A percentile compares a stretch with the other conserved stretches of the same genome.
Evolutionary conservation across 2,329 filamentous ascomycete species (phyloP).

Genomic region (Phialophora verrucosa): DNA sequence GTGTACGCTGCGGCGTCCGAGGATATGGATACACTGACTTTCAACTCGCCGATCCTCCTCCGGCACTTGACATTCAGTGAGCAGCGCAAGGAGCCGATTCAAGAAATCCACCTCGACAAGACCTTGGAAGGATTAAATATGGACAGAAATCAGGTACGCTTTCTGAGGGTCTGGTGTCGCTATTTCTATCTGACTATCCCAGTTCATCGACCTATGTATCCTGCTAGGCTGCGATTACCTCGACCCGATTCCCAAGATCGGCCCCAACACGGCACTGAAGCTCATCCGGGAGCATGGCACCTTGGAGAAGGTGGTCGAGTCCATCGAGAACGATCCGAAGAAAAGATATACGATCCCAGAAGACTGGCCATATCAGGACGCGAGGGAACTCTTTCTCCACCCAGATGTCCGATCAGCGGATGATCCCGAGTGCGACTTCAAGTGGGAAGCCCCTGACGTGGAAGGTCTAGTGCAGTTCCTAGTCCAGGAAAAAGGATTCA

Average conservation of each 20-base stretch:
- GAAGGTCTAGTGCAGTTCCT: conserved; percentile 89
- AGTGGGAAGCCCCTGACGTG: conserved; percentile 92
- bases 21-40: conserved; percentile 98
- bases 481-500: conserved; percentile 94
- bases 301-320: conserved; percentile 84
- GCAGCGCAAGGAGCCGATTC: conserved; percentile 95
- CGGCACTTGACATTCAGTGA: conserved; percentile 96
- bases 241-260: conserved; percentile 93
- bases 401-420: conserved; percentile 86
- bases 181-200: conserved; percentile 24
- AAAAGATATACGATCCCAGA: conserved; percentile 85
- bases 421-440: conserved; percentile 89
- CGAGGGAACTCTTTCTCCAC: conserved; percentile 86
- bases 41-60: conserved; percentile 87
- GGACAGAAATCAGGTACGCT: conserved; percentile 77
- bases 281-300: conserved; percentile 90
- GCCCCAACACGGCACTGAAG: conserved; percentile 88
- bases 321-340: conserved; percentile 75
- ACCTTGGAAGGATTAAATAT: conserved; percentile 86
- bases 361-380: conserved; percentile 96
- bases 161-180: neutral
- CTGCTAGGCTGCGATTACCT: conserved; percentile 97
- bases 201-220: conserved; percentile 98
- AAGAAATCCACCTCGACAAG: conserved; percentile 87
- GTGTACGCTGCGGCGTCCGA: conserved; percentile 96